Base-by-base conservation (phyloP, 2,329 filamentous ascomycete species). In the Colletotrichum sp. region DNA sequence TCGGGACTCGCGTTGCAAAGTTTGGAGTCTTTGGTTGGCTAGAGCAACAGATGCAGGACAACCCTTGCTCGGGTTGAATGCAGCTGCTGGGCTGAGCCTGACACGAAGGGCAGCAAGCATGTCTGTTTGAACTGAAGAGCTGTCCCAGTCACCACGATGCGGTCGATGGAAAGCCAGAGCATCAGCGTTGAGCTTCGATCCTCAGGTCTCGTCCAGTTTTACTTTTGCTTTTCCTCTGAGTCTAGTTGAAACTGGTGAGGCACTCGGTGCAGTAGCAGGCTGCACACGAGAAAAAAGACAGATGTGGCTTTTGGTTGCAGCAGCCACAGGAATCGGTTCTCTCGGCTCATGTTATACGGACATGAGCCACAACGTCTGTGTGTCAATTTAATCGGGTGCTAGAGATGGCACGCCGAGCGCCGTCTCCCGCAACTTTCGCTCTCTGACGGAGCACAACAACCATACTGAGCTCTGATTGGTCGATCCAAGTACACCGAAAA, bases 1-100 rank as follows among this genome's bases (percentile, higher is more conserved):
- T n/a, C 32, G 38, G 43, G 24, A 71, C 26, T 16, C 67, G 38
- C 36, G 24, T 59, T 24, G 30, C 21, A 34, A 26, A 66, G 8
- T 55, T 66, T 66, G 61, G 63, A 61, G 52, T 48, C 28, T 66
- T 28, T 65, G 61, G 68, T 71, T 71, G 72, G 68, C 68, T 55
- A 61, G 28, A 71, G 72, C 72, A 71, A 74, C 61, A 48, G 30
- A 48, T 56, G 24, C 43, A 66, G 59, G 36, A 38, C 52, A 66
- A 74, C 36, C 68, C 72, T 61, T 72, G 72, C 34, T 74, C 56
- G 16, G 30, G 28, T 21, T 65, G 26, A 55, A 38, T 59, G 65
- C 16, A 13, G 63, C 48, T n/a, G n/a, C 30, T 61, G 59, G 71
- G 61, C 67, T 61, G 26, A 61, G 66, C 32, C 56, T 43, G 28